Evolutionary conservation across 2,329 filamentous ascomycete genomes (phyloP).

Genomic region (Cladosporium sp.): DNA sequence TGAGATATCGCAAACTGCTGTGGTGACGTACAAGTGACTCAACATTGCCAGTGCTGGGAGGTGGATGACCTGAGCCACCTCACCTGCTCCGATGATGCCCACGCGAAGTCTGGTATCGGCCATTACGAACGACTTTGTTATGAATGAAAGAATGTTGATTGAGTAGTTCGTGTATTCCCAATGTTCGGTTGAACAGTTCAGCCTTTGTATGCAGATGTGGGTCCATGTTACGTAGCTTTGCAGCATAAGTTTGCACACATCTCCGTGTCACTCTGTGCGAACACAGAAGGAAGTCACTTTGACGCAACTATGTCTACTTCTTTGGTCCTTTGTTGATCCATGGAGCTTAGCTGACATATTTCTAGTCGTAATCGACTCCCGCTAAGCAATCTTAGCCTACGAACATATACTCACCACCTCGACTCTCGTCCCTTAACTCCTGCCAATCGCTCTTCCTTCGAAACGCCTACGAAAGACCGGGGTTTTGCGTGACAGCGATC

Average conservation of each 20-base stretch:
- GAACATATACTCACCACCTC: neutral
- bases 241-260: neutral
- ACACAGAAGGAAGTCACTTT: neutral
- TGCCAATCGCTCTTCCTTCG: neutral
- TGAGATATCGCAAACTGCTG: conserved; percentile 57
- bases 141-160: neutral
- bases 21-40: conserved; percentile 48
- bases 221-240: conserved; percentile 13
- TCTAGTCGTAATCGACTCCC: neutral
- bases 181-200: neutral
- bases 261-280: neutral
- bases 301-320: too few species aligned
- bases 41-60: conserved; percentile 53
- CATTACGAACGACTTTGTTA: neutral
- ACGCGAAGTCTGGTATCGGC: conserved; percentile 32
- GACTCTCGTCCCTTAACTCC: neutral
- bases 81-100: conserved; percentile 52
- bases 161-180: neutral
- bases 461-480: neutral
- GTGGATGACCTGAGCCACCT: conserved; percentile 51
- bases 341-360: neutral
- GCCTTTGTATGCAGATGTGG: conserved; percentile 14
- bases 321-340: neutral
- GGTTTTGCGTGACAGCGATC: neutral
- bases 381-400: too few species aligned